Evolutionary conservation across 1,284 basidiomycete species (phyloP), one percentile per base, ranked within the genome.

Genomic region (Tilletia caries): DNA sequence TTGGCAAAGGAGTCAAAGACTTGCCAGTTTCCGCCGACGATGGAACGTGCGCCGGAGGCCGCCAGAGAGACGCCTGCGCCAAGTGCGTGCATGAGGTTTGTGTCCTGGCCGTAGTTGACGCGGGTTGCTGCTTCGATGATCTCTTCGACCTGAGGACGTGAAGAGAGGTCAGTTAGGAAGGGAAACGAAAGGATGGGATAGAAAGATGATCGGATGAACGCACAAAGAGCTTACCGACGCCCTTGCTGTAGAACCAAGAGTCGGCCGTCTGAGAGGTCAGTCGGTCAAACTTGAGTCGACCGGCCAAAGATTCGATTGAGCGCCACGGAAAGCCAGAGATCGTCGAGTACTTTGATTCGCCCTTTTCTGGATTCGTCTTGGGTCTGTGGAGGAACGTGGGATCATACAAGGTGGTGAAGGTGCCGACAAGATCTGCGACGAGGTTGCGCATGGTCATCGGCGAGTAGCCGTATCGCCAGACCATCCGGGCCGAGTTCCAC

Each of bases 1-100:
- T 88, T 85, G 46, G 95, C 81, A 85, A 98, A 94, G 62, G 89
- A 83, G 74, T 93, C 89, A 80, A 98, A 98, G 54, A 98, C 87
- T 75, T 88, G 88, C 83, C 88, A 92, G 84, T 98, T 97, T 1
- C 95, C 95, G 1, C 91, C 90, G 71, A 86, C 84, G 64, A 97
- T 87, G 18, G 87, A 86, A 0, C 85, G 85, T 0, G 92, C 92
- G 4, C 90, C 89, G 0, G 82, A 85, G 0, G 92, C 87, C 1
- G 92, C 92, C 15, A 97, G 86, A 8, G 90, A 91, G 68, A 87
- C 87, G 20, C 89, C 83, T 0, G 91, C 91, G 66, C 89, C 93
- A 25, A 98, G 85, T 0, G 89, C 92, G 78, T 97, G 93, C 6
- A 98, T 91, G 29, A 86, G 76, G 76, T 89, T 87, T 25, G 89